phyloP scores from a whole-genome alignment of 2,329 filamentous ascomycete species.

The Tolypocladium paradoxum region DNA sequence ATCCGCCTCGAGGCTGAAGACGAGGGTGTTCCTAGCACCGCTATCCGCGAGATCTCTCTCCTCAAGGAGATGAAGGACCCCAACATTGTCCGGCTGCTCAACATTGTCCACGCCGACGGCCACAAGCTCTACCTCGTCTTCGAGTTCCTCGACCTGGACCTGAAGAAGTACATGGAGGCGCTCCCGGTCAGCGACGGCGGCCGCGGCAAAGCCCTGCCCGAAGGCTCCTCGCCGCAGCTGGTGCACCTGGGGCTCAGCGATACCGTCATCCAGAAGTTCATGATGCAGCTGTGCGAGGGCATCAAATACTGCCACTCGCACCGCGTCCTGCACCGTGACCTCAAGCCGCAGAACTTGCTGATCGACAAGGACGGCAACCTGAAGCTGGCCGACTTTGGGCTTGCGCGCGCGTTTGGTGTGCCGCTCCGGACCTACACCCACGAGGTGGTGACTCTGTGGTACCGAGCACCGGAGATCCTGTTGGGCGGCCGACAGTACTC shows the following conservation, averaged over 20 bases:
- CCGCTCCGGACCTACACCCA: constrained; percentile 87
- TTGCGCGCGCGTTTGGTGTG: constrained; percentile 83
- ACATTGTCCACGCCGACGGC: constrained; percentile 90
- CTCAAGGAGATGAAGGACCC: constrained; percentile 91
- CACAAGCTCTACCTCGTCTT: constrained; percentile 92
- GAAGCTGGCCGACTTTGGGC: constrained; percentile 82
- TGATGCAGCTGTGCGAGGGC: constrained; percentile 76
- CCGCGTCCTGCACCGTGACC: constrained; percentile 74
- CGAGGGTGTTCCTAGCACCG: constrained; percentile 84
- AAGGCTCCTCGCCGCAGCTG: constrained; percentile 56
- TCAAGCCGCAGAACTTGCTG: constrained; percentile 85
- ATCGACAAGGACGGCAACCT: constrained; percentile 81
- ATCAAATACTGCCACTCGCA: constrained; percentile 84
- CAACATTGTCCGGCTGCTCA: constrained; percentile 78
- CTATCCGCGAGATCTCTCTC: constrained; percentile 87
- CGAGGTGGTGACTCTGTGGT: constrained; percentile 92
- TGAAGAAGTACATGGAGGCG: constrained; percentile 95
- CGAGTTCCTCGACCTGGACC: constrained; percentile 81
- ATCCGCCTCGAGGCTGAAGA: constrained; percentile 92
- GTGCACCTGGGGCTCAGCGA: constrained; percentile 63
- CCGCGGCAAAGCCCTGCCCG: constrained; percentile 73
- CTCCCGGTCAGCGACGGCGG: constrained; percentile 76
- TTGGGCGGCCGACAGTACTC: constrained; percentile 87
- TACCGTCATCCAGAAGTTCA: constrained; percentile 84
- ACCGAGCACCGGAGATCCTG: constrained; percentile 81